A percentile compares a stretch with the other conserved stretches of the same genome.
Conservation (phyloP, 768 basidiomycete species). For the Termitomyces heimii region DNA sequence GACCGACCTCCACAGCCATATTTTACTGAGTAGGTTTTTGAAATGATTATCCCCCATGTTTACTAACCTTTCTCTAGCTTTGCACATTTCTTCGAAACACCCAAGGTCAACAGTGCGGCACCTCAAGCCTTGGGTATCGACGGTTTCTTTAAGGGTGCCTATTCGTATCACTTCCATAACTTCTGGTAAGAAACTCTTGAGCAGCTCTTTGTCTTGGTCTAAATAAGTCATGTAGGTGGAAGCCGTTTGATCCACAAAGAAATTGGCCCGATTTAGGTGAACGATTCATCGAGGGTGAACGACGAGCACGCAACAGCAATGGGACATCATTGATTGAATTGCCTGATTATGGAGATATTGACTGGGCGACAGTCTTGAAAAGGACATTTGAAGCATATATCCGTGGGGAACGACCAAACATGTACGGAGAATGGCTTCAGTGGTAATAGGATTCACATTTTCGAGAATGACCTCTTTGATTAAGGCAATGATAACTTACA, state of each 20-base stretch:
- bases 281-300: constrained; percentile 73
- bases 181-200: constrained; percentile 54
- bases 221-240: constrained; percentile 62
- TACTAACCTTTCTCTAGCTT: constrained; percentile 46
- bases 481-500: not conserved
- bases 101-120: constrained; percentile 63
- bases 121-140: constrained; percentile 88
- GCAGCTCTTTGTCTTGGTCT: not conserved
- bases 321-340: constrained; percentile 31
- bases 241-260: constrained; percentile 86
- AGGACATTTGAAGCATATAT: constrained; percentile 92
- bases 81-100: constrained; percentile 84
- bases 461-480: not conserved
- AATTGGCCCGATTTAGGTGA: constrained; percentile 94
- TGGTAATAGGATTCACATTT: constrained; percentile 29
- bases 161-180: constrained; percentile 95
- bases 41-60: not conserved
- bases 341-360: constrained; percentile 73
- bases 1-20: constrained; percentile 93
- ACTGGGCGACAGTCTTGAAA: constrained; percentile 94
- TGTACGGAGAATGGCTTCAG: constrained; percentile 83
- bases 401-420: constrained; percentile 87
- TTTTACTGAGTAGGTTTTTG: constrained; percentile 68
- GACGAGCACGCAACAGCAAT: constrained; percentile 44
- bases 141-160: constrained; percentile 95